These are phyloP conservation scores for Gillenia trifoliata DNA, from an alignment of 306 rosid genomes.

Conservation along the genomic window DNA sequence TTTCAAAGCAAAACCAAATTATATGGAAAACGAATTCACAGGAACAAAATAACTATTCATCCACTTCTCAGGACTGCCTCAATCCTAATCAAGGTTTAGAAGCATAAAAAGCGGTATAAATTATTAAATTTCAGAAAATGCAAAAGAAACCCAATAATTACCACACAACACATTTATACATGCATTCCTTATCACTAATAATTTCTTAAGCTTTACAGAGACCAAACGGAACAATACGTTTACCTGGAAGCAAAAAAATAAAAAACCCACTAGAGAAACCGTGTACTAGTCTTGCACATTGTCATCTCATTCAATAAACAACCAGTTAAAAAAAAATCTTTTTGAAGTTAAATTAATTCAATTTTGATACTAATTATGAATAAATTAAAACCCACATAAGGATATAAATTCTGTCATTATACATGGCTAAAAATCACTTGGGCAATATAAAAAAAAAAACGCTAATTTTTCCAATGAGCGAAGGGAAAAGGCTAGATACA, in stretches of 20 bases:
- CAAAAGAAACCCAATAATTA: neutral
- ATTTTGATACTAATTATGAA: neutral
- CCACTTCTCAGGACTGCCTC: neutral
- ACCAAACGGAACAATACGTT: neutral
- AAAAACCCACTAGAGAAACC: neutral
- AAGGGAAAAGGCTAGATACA: neutral
- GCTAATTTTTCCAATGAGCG: neutral
- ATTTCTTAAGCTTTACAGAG: neutral
- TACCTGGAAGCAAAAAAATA: neutral
- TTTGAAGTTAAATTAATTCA: neutral
- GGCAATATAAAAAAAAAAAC: neutral
- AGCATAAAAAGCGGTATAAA: neutral
- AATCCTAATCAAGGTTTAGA: neutral
- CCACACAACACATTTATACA: neutral
- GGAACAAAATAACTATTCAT: neutral
- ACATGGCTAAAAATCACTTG: neutral
- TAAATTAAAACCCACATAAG: neutral
- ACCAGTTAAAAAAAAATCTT: neutral
- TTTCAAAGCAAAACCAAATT: neutral
- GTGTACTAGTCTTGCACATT: neutral
- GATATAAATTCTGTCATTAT: neutral
- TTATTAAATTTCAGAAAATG: neutral
- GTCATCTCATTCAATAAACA: neutral
- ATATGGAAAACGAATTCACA: neutral
- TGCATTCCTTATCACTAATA: neutral